Evolutionary conservation across 1,139 yeast genomes (phyloP).

Genomic region (Candida gigantensis): DNA sequence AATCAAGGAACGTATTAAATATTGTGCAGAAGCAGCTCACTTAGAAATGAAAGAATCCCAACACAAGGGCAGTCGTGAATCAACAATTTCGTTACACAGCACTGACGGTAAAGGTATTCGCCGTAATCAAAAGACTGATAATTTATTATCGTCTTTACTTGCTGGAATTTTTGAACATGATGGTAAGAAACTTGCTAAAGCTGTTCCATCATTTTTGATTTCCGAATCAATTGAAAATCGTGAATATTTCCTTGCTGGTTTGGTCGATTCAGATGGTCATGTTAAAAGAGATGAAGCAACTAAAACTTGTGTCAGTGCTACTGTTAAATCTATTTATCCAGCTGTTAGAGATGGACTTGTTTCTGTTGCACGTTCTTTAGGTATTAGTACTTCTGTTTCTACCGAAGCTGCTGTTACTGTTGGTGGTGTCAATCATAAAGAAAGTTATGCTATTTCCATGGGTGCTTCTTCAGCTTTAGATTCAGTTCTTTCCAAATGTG

Average conservation of each 20-base stretch:
- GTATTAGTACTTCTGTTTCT: constrained; percentile 27
- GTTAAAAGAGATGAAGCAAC: constrained; percentile 19
- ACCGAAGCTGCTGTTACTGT: constrained; percentile 10
- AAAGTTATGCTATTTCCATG: constrained; percentile 16
- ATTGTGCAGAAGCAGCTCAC: constrained; percentile 3
- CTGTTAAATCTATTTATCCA: constrained; percentile 28
- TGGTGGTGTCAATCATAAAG: constrained; percentile 7
- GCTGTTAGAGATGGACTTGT: constrained; percentile 32
- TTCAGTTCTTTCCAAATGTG: constrained; percentile 23
- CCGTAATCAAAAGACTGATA: constrained; percentile 6
- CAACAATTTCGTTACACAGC: constrained; percentile 1
- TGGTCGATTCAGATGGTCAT: constrained; percentile 37
- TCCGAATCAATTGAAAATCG: constrained; percentile 28
- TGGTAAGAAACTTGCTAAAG: constrained; percentile 9
- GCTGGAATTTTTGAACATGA: constrained; percentile 3
- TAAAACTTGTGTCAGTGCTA: constrained; percentile 17
- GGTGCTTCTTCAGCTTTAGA: constrained; percentile 18
- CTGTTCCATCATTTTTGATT: constrained; percentile 19
- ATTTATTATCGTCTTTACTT: constrained; percentile 10
- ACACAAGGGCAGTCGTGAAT: constrained; percentile 1
- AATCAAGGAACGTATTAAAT: constrained; percentile 2
- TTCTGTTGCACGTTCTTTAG: constrained; percentile 39
- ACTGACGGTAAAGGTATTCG: constrained; percentile 1
- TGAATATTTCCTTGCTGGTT: constrained; percentile 42
- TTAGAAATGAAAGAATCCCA: constrained; percentile 1